Percentiles rank a stretch among this genome's conserved stretches.
phyloP scores from a whole-genome alignment of 192 early-diverging fungal species.

The Dimargaris cristalligena region DNA sequence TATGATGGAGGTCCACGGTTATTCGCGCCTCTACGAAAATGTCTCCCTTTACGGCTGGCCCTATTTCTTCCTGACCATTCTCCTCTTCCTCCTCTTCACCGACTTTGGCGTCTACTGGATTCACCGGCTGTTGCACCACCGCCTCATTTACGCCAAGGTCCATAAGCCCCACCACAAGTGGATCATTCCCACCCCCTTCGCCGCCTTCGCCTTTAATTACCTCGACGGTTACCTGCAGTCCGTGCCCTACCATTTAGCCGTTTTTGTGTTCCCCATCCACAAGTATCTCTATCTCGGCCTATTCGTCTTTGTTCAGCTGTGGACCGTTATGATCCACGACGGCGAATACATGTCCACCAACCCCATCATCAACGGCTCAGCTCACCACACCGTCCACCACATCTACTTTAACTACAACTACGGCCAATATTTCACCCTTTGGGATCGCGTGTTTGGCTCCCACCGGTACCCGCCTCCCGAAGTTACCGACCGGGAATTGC shows the following conservation, averaged over 20 bases:
- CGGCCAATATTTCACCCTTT: conserved; percentile 96
- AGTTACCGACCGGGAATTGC: conserved; percentile 39
- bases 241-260: conserved; percentile 85
- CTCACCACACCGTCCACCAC: conserved; percentile 97
- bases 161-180: conserved; percentile 84
- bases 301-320: conserved; percentile 81
- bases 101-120: conserved; percentile 96
- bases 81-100: conserved; percentile 76
- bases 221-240: conserved; percentile 92
- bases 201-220: conserved; percentile 89
- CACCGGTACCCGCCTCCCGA: conserved; percentile 50
- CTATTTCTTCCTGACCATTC: conserved; percentile 47
- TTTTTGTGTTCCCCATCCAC: conserved; percentile 81
- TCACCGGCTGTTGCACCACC: conserved; percentile 85
- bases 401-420: conserved; percentile 99
- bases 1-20: conserved; percentile 73
- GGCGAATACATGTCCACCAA: conserved; percentile 59
- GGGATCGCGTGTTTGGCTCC: conserved; percentile 57
- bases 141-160: conserved; percentile 67
- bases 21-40: conserved; percentile 69
- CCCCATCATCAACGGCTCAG: conserved; percentile 64
- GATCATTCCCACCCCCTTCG: conserved; percentile 87
- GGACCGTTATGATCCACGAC: conserved; percentile 98
- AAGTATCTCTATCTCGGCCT: conserved; percentile 72
- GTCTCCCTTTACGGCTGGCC: conserved; percentile 51